Evolutionary conservation across 352 stramenopile species (phyloP), one percentile per base, ranked within the genome.

Genomic region (Globisporangium emineosum): DNA sequence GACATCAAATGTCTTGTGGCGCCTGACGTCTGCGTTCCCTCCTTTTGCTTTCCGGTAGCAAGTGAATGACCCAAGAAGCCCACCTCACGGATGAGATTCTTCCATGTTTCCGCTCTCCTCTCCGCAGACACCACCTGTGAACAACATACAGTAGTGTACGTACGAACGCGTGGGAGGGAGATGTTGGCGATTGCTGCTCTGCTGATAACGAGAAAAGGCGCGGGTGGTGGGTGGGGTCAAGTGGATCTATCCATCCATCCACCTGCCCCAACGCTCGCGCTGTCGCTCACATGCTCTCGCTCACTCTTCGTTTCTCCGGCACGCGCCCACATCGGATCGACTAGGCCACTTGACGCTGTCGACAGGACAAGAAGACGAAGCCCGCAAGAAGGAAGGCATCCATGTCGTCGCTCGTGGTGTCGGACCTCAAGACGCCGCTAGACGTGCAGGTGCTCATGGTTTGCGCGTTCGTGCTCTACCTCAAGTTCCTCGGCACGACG

Each of bases 401-500:
- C 10, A 47, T 47, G 40, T n/a, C 15, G 5, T 21, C 17, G 6
- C 40, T 47, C 52, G 25, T 60, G 30, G 1, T 47, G 23, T 27
- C 23, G 5, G 25, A 32, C 6, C 1, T 10, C 21, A 23, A 54
- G 2, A 54, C n/a, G n/a, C 23, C 37, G 1, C 29, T 51, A 27
- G 57, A 62, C 23, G 27, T 42, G 5, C 35, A 62, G 12, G 55
- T 37, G 37, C 60, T 77, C 15, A 54, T 52, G 35, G 23, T 78
- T 23, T 80, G 72, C 52, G 52, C 69, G 8, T 60, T 66, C 8
- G 57, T 77, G 50, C 75, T 88, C 42, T 90, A 87, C 68, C 47
- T 83, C 77, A 88, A 88, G 72, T 86, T 86, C 59, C 47, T 88
- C 64, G 73, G 33, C 3, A 74, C 75, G 21, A 74, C 75, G 23